Base-by-base conservation (phyloP, 805 yeast genomes). In the Wickerhamiella spandovensis region DNA sequence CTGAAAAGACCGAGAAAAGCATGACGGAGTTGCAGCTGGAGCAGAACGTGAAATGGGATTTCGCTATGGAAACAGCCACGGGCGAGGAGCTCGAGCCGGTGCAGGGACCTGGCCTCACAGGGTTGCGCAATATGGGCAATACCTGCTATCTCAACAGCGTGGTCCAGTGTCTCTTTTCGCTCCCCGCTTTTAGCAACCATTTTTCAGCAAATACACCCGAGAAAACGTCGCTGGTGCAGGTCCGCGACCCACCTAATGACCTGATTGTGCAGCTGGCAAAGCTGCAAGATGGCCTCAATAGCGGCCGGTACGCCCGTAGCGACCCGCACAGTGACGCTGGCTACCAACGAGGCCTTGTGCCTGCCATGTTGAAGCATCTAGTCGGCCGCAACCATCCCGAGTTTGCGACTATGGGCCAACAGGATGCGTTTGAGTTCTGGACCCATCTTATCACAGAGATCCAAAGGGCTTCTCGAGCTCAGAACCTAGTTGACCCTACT, bases 21-120 rank as follows among this genome's bases (percentile, higher is more conserved):
- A 69, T 92, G 59, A 77, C 89, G 1, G 98, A 92, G 64, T 67
- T 92, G 54, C 95, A 92, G 67, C 76, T 92, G 50, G 97, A 89
- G 62, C 97, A 89, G 62, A 92, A 92, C 64, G 61, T 87, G 66
- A 82, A 82, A 57, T 92, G 97, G 96, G 95, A 90, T 55, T 92
- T 92, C 67, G 78, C 79, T 53, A 77, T 89, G 77, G 80, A 79
- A 15, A 80, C 81, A 47, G 76, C 79, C 1, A 70, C 78, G 53
- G 96, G 96, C 37, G 76, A 74, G 44, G 74, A 74, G 45, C 68
- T 84, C 48, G 59, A 64, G 12, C 85, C 86, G 1, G 69, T 90
- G 1, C 79, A 73, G 62, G 98, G 97, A 0, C 70, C 79, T 6
- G 84, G 79, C 0, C 69, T 84, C 30, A 85, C 95, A 0, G 99